Conservation (phyloP, 2,329 filamentous ascomycete genomes). For the Alternaria ventricosa region DNA sequence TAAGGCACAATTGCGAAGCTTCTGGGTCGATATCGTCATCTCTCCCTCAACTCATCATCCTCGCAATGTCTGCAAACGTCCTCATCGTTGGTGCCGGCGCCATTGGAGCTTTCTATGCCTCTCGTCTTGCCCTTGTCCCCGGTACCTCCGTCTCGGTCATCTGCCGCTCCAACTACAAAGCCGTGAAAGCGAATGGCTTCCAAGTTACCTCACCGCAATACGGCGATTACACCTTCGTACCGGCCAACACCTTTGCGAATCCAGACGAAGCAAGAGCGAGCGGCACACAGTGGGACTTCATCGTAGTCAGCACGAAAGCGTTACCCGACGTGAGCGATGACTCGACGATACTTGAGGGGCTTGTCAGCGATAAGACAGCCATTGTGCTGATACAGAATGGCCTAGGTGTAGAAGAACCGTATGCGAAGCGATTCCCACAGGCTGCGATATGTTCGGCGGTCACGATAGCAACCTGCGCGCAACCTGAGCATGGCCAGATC, state of each 20-base stretch:
- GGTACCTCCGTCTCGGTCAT: constrained; percentile 71
- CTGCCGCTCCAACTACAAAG: constrained; percentile 75
- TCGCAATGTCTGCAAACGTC: constrained; percentile 56
- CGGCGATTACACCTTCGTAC: constrained; percentile 71
- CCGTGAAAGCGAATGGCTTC: constrained; percentile 68
- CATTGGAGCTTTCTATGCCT: constrained; percentile 76
- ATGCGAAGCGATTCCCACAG: constrained; percentile 65
- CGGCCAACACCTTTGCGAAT: constrained; percentile 66
- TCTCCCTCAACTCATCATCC: neutral
- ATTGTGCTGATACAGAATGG: constrained; percentile 76
- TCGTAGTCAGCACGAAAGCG: constrained; percentile 74
- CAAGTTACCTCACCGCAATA: constrained; percentile 69
- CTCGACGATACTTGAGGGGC: constrained; percentile 65
- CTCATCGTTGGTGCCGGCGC: constrained; percentile 74
- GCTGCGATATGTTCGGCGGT: constrained; percentile 71
- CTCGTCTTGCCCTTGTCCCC: constrained; percentile 66
- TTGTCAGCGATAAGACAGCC: constrained; percentile 61
- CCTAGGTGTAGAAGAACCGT: constrained; percentile 72
- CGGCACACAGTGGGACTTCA: constrained; percentile 65
- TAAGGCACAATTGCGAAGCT: neutral
- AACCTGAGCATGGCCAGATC: constrained; percentile 67
- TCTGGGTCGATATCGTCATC: neutral
- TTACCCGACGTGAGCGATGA: constrained; percentile 70
- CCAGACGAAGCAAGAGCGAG: constrained; percentile 61
- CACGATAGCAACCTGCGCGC: constrained; percentile 72